Conservation (phyloP, 2,329 filamentous ascomycete genomes). For the Chrysosporium queenslandicum region DNA sequence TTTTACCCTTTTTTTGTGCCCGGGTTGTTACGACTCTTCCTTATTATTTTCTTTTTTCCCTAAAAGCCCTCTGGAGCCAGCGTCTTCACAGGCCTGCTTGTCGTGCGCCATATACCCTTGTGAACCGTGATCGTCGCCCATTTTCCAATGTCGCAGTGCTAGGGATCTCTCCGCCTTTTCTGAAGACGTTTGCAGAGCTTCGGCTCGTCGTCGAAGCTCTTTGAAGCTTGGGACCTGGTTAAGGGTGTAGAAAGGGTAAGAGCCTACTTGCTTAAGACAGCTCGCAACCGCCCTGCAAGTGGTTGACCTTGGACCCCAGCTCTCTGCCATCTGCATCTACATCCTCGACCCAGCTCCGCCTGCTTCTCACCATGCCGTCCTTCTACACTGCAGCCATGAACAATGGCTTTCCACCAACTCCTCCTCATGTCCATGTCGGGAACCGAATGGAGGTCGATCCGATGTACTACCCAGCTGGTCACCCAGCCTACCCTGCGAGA, state of each 20-base stretch:
- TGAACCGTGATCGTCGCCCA: neutral
- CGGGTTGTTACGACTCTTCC: neutral
- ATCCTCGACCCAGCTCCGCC: conserved; percentile 25
- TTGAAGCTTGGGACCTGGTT: conserved; percentile 28
- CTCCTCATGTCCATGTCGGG: conserved; percentile 32
- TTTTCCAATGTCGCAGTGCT: conserved; percentile 33
- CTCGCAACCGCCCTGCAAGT: conserved; percentile 15
- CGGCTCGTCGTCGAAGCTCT: conserved; percentile 34
- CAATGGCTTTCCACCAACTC: conserved; percentile 34
- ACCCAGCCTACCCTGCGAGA: conserved; percentile 32
- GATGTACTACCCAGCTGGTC: conserved; percentile 32
- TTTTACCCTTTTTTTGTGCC: neutral
- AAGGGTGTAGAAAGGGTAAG: conserved; percentile 32
- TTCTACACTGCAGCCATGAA: conserved; percentile 33
- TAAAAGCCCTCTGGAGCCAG: neutral
- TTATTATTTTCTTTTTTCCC: neutral
- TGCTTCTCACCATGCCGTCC: conserved; percentile 32
- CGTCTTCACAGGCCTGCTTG: neutral
- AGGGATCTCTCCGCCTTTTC: conserved; percentile 24
- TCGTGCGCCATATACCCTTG: neutral
- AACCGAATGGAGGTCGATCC: conserved; percentile 32
- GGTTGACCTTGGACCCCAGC: conserved; percentile 1
- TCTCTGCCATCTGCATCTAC: conserved; percentile 29
- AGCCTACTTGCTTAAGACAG: neutral
- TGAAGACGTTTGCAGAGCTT: conserved; percentile 26